A percentile compares a stretch with the other conserved stretches of the same genome.
Evolutionary conservation across 345 rosid genomes (phyloP).

Genomic region (Rhodomyrtus tomentosa): DNA sequence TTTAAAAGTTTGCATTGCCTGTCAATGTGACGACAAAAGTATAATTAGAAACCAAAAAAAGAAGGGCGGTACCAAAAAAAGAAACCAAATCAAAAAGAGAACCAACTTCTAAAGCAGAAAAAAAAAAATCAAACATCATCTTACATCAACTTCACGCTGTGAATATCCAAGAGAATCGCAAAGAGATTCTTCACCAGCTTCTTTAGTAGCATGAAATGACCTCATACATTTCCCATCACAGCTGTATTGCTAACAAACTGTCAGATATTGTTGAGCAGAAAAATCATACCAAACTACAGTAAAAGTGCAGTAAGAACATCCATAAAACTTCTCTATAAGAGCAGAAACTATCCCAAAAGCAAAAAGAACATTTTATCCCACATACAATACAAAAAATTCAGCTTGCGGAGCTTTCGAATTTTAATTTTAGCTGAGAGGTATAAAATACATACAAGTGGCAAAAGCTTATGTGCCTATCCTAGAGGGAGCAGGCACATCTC

Average conservation of each 20-base stretch:
- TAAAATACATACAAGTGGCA: neutral
- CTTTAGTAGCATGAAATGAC: constrained; percentile 69
- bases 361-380: neutral
- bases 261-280: neutral
- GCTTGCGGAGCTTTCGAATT: neutral
- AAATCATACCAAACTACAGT: neutral
- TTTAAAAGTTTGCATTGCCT: constrained; percentile 47
- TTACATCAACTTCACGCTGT: constrained; percentile 49
- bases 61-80: neutral
- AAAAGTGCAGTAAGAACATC: neutral
- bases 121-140: constrained; percentile 4
- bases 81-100: constrained; percentile 5
- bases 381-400: neutral
- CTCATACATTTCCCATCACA: constrained; percentile 94
- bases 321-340: neutral
- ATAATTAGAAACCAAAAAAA: neutral
- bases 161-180: constrained; percentile 66
- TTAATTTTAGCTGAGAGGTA: neutral
- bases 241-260: constrained; percentile 1
- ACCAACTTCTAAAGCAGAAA: neutral
- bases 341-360: neutral
- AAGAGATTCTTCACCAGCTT: constrained; percentile 45
- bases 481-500: neutral
- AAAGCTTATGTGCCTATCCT: neutral
- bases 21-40: neutral